Evolutionary conservation across 352 stramenopile species (phyloP), one percentile per base, ranked within the genome.

Genomic region (Pythium vanterpoolii): DNA sequence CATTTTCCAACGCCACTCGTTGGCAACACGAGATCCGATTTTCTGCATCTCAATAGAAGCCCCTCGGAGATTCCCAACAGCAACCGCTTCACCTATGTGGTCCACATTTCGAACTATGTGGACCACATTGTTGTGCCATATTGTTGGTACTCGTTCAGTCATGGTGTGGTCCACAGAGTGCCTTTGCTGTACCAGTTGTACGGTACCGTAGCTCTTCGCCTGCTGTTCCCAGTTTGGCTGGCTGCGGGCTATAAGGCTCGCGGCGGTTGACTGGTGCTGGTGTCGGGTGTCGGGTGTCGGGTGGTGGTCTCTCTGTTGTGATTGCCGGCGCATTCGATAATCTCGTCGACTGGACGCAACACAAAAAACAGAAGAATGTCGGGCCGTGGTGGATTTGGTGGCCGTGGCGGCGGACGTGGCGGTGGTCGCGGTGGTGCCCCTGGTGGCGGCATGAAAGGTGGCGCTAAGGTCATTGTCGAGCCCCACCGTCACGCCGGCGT

Each of bases 401-500:
- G 77, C 16, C 52, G 76, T 23, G 56, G 81, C 52, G 64, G 81
- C 28, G 64, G 83, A 19, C 59, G 87, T 51, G 56, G 90, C 59
- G 72, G 88, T n/a, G 71, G 90, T 43, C 60, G 87, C 11, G 56
- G 87, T 26, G 40, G 40, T 26, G 40, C 9, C 18, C 8, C 10
- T n/a, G 34, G 8, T 2, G 40, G 40, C 40, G 95, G 96, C 61
- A 98, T 98, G 90, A 96, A 94, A 65, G 96, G 96, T 23, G 96
- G 96, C 28, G 76, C 95, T 51, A 99, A 99, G 78, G 96, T 99
- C 18, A 79, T 99, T 23, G 93, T 99, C 39, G 96, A 99, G 77
- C 96, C 97, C 54, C 96, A 99, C 77, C 90, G 96, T 71, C 97
- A 99, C 84, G 91, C 96, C 60, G 97, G 97, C 63, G 95, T 99